Evolutionary conservation across 208 protist species (phyloP).

Genomic region (Porcisia hertigi): DNA sequence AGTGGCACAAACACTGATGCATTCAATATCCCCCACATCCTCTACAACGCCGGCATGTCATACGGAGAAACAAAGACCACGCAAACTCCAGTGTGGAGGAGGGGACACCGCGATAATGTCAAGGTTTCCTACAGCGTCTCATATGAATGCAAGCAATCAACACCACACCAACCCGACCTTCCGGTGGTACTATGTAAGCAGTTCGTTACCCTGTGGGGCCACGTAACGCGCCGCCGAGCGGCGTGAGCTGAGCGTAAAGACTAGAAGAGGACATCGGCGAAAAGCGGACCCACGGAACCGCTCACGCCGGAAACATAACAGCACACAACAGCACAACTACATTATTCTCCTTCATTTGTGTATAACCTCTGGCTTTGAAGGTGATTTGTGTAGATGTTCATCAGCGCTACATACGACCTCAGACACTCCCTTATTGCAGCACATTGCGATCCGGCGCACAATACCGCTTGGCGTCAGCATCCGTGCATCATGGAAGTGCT

Average conservation of each 20-base stretch:
- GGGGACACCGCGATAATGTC: too few relatives aligned
- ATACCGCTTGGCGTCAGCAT: conserved; percentile 10
- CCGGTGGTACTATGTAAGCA: background rate
- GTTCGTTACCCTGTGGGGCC: background rate
- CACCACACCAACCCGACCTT: background rate
- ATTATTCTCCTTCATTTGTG: background rate
- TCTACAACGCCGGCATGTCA: too few relatives aligned
- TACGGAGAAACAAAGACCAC: background rate
- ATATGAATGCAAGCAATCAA: background rate
- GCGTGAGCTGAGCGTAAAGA: background rate
- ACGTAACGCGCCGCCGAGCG: background rate
- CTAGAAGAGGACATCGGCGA: background rate
- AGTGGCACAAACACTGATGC: background rate
- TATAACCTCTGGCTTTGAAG: background rate
- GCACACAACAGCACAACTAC: background rate
- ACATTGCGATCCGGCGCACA: background rate
- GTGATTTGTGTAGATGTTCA: conserved; percentile 2
- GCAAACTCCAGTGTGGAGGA: background rate
- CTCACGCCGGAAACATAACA: conserved; percentile 1
- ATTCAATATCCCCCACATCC: background rate
- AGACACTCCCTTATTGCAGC: background rate
- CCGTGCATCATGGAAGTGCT: background rate
- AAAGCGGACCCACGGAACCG: background rate
- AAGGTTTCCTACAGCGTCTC: too few relatives aligned
- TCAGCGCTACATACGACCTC: background rate